Evolutionary conservation across 805 yeast genomes (phyloP).

Genomic region (Lachancea fermentati): DNA sequence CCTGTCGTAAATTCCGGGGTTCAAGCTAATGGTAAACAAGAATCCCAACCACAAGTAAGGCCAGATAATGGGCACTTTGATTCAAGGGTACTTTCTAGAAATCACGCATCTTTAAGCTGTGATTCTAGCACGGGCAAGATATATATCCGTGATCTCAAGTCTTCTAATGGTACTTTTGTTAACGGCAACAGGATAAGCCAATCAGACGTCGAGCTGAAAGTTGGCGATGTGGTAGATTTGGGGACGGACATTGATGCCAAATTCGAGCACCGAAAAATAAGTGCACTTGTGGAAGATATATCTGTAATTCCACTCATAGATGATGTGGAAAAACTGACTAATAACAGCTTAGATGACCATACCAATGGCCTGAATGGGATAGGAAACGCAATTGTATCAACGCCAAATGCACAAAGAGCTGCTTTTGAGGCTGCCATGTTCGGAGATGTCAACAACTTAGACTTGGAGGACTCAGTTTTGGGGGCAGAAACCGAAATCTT

Average conservation of each 20-base stretch:
- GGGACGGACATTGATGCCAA: constrained; percentile 80
- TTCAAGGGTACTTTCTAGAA: constrained; percentile 85
- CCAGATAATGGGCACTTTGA: constrained; percentile 89
- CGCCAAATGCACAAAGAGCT: constrained; percentile 22
- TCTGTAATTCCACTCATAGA: constrained; percentile 41
- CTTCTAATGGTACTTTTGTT: constrained; percentile 92
- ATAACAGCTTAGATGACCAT: constrained; percentile 2
- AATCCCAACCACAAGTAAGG: constrained; percentile 37
- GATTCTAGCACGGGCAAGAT: constrained; percentile 59
- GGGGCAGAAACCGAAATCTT: constrained; percentile 43
- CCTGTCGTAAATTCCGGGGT: constrained; percentile 47
- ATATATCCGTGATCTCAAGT: constrained; percentile 77
- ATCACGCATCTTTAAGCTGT: constrained; percentile 86
- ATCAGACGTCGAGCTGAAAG: constrained; percentile 53
- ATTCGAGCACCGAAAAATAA: constrained; percentile 73
- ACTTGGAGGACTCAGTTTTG: constrained; percentile 45
- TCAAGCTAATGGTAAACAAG: constrained; percentile 31
- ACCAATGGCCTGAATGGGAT: not conserved
- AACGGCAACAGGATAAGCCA: constrained; percentile 63
- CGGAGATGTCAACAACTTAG: constrained; percentile 47
- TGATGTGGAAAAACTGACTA: constrained; percentile 11
- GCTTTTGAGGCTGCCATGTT: constrained; percentile 57
- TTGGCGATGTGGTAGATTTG: constrained; percentile 85
- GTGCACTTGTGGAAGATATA: constrained; percentile 75
- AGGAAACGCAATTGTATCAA: constrained; percentile 5